Percentiles rank a stretch among this genome's conserved stretches.
These are phyloP conservation scores for Mariannaea sp. DNA, from an alignment of 2,329 filamentous ascomycete genomes.

Conservation along the genomic window DNA sequence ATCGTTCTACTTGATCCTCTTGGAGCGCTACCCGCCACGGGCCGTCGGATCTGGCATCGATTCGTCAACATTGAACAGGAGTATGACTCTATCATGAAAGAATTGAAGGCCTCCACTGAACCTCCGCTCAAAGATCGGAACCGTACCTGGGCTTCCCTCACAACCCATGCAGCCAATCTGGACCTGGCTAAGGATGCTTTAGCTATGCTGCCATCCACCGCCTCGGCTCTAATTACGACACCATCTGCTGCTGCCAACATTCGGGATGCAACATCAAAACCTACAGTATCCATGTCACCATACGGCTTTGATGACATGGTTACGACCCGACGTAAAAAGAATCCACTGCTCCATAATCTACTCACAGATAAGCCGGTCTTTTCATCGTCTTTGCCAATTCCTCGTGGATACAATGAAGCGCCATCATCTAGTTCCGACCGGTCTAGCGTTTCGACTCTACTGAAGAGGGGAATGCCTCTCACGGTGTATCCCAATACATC, in stretches of 20 bases:
- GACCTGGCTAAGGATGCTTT: constrained; percentile 72
- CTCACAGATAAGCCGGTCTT: constrained; percentile 92
- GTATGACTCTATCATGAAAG: constrained; percentile 68
- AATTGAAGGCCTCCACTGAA: constrained; percentile 53
- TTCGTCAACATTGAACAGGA: constrained; percentile 96
- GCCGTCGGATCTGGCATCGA: constrained; percentile 45
- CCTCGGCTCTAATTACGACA: constrained; percentile 88
- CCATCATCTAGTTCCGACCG: constrained; percentile 17
- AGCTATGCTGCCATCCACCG: constrained; percentile 77
- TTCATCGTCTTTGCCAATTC: constrained; percentile 85
- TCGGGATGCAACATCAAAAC: constrained; percentile 44
- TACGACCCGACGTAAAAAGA: constrained; percentile 62
- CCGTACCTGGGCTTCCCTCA: constrained; percentile 35
- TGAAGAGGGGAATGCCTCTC: constrained; percentile 90
- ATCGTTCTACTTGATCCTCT: constrained; percentile 87
- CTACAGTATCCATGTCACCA: constrained; percentile 47
- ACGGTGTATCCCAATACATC: constrained; percentile 81
- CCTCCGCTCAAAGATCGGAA: constrained; percentile 41
- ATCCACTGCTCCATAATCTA: constrained; percentile 93
- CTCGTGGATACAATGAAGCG: constrained; percentile 56
- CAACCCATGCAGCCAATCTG: constrained; percentile 70
- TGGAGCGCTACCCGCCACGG: constrained; percentile 77
- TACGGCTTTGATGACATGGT: constrained; percentile 55
- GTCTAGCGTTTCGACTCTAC: constrained; percentile 70
- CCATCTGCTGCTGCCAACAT: constrained; percentile 74